Evolutionary conservation across 2,329 filamentous ascomycete species (phyloP), one percentile per base, ranked within the genome.

Genomic region (Hypoxylon sp.): DNA sequence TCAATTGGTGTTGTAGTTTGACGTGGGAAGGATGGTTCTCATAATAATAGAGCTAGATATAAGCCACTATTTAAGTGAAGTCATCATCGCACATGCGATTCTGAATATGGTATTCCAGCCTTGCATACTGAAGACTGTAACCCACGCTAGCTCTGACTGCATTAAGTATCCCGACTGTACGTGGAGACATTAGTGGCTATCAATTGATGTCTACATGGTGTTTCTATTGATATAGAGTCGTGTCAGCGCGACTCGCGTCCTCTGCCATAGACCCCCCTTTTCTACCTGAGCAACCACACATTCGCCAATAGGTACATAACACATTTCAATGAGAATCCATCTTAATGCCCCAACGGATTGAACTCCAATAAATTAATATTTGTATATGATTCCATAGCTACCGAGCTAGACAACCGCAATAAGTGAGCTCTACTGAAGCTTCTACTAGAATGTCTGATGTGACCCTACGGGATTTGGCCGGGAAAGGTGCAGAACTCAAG

Each of bases 81-180:
- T 61, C 65, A 64, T 54, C 48, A 64, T 67, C 65, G 65, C 65
- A 67, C 34, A 39, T 67, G 65, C 65, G 65, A 67, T 67, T 64
- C 56, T 64, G 47, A 67, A 67, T 54, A 55, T 12, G 61, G 56
- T 21, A 63, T 53, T 32, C 55, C 60, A 64, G 61, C 52, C 55
- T 57, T 43, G 37, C 56, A 54, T 43, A 45, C 47, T 12, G 12
- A 51, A 29, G 11, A 29, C 14, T 47, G 46, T 53, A 48, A 23
- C 27, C 27, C 43, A 27, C 19, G 30, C 29, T 29, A 50, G 29
- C 46, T 64, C 25, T 61, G 51, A 50, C 56, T 53, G 41, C 39
- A 64, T 58, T 27, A 3, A 55, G 56, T 55, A 67, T 64, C 21
- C 64, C 64, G 51, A 34, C 6, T 34, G 29, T 41, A n/a, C 21